These are phyloP conservation scores for Cicer chorassanicum DNA, from an alignment of 306 rosid genomes.

Conservation along the genomic window DNA sequence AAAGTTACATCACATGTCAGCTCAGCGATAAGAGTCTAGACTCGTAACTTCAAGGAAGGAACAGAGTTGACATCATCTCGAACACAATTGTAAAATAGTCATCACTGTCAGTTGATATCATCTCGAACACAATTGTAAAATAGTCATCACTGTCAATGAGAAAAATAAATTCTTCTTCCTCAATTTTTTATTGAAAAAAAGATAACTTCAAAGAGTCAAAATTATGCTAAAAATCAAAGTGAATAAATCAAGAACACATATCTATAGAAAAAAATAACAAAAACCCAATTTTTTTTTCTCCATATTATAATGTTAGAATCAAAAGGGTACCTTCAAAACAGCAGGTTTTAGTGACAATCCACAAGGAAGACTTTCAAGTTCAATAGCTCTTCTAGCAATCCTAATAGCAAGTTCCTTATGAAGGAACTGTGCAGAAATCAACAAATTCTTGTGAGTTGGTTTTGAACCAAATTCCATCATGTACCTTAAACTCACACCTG, in stretches of 20 bases:
- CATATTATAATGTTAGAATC: neutral
- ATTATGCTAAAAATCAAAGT: neutral
- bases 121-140: no score
- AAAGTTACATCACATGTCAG: no score
- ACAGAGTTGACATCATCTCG: no score
- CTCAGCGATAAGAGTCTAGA: no score
- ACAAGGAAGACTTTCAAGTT: conserved; percentile 79
- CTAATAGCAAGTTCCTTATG: conserved; percentile 87
- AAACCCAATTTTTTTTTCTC: neutral
- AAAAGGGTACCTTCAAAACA: conserved; percentile 58
- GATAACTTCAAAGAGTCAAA: conserved; percentile 35
- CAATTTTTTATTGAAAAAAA: neutral
- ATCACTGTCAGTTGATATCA: no score
- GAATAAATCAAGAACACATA: neutral
- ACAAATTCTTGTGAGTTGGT: conserved; percentile 57
- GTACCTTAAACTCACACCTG: conserved; percentile 80
- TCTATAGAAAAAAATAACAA: neutral
- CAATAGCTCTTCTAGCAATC: conserved; percentile 79
- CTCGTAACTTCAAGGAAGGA: no score
- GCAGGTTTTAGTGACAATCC: conserved; percentile 81
- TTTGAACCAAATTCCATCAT: conserved; percentile 89
- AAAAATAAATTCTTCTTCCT: no score
- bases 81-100: no score
- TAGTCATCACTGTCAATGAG: no score
- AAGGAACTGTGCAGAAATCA: conserved; percentile 82